These are phyloP conservation scores for Zopfochytrium polystomum DNA, from an alignment of 371 early-diverging fungal species.

Conservation along the genomic window DNA sequence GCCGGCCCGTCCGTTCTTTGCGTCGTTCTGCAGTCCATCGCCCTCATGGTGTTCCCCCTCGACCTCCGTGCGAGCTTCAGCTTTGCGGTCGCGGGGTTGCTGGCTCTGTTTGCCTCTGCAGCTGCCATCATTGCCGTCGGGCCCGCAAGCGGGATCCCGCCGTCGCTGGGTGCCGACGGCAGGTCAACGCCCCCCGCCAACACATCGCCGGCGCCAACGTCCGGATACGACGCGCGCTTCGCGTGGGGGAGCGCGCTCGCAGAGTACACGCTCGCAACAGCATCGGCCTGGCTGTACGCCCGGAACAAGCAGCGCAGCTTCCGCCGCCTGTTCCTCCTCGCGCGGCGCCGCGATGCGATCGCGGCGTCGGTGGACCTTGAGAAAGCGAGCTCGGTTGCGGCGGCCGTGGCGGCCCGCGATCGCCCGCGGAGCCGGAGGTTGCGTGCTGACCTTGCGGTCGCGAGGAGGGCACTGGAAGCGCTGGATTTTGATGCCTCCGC, in stretches of 20 bases:
- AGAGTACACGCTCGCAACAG: constrained; percentile 6
- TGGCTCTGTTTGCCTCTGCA: neutral
- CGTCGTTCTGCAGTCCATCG: constrained; percentile 21
- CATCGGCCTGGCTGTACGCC: constrained; percentile 14
- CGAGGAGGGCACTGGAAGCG: neutral
- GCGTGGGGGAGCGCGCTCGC: constrained; percentile 13
- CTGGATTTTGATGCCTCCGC: neutral
- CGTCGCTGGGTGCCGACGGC: too few species aligned
- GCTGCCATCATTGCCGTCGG: neutral
- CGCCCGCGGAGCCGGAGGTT: neutral
- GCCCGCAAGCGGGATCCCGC: too few species aligned
- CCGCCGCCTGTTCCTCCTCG: constrained; percentile 14
- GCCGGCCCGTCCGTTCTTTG: constrained; percentile 19
- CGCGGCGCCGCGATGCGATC: constrained; percentile 2
- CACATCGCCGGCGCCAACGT: neutral
- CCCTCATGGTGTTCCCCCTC: constrained; percentile 22
- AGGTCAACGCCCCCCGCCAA: too few species aligned
- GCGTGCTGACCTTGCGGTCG: neutral
- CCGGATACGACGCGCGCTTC: constrained; percentile 6
- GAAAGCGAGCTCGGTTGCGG: constrained; percentile 6
- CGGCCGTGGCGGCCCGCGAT: neutral
- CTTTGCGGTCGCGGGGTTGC: neutral
- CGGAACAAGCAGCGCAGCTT: constrained; percentile 10
- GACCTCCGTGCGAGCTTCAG: constrained; percentile 1
- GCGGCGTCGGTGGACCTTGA: neutral